These are phyloP conservation scores for Pelagophyceae sp. DNA, from an alignment of 352 stramenopile genomes.

Conservation along the genomic window DNA sequence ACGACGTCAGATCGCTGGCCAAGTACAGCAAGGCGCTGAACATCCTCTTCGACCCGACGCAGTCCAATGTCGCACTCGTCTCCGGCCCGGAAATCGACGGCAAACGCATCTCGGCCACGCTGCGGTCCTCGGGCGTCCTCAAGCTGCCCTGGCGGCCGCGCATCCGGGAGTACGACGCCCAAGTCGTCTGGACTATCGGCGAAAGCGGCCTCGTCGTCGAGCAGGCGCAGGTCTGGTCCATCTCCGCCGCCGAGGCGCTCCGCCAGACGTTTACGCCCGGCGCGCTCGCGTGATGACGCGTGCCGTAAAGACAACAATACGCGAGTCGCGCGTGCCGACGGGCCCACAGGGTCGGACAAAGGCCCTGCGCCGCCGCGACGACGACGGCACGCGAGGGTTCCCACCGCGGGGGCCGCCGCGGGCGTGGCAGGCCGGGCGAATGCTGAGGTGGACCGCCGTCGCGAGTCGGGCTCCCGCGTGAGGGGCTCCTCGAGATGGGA, in stretches of 20 bases:
- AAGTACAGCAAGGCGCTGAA: conserved; percentile 41
- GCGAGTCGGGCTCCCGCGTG: too few species aligned
- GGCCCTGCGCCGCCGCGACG: too few species aligned
- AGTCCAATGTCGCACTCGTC: conserved; percentile 35
- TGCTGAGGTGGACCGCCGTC: too few species aligned
- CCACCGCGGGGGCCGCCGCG: too few species aligned
- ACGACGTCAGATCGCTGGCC: conserved; percentile 36
- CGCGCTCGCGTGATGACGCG: neutral
- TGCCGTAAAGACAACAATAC: too few species aligned
- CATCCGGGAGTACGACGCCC: conserved; percentile 31
- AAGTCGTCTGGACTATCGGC: conserved; percentile 36
- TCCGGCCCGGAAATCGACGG: conserved; percentile 26
- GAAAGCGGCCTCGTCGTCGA: conserved; percentile 32
- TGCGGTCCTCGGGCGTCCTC: conserved; percentile 38
- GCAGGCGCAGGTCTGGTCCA: conserved; percentile 43
- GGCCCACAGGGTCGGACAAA: too few species aligned
- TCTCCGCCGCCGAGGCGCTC: conserved; percentile 36
- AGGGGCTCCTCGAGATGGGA: too few species aligned
- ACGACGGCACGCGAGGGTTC: too few species aligned
- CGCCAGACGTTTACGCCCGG: conserved; percentile 30
- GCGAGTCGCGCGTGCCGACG: too few species aligned
- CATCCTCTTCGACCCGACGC: conserved; percentile 41
- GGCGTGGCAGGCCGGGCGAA: too few species aligned
- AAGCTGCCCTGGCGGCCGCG: conserved; percentile 36
- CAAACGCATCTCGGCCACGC: conserved; percentile 27